Base-by-base conservation (phyloP, 2,329 filamentous ascomycete species). In the Drechslerella dactyloides region DNA sequence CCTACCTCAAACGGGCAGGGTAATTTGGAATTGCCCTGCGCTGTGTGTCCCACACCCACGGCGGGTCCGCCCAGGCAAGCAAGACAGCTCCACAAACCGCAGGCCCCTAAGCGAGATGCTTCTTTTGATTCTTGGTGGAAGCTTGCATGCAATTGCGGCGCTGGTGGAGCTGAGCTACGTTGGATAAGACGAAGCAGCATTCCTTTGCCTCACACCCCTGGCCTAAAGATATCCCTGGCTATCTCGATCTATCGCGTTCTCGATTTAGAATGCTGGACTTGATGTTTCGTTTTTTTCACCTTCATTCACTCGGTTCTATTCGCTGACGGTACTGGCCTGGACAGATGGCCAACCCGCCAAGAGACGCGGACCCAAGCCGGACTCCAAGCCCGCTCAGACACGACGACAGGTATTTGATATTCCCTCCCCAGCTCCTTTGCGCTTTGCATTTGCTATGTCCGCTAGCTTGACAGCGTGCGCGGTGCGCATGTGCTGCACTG, bases 301-400 rank as follows among this genome's bases (percentile, higher is more conserved):
- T 69, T 8, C 3, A 62, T 42, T 72, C 56, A 55, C 56, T 48
- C 35, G 11, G 8, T 46, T 54, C 30, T 24, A 54, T 23, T 52
- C 19, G 23, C 48, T 63, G 35, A 30, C 13, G 35, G 21, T 57
- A 21, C 53, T 50, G 50, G 7, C 23, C 19, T 48, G 21, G 8
- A 46, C 42, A 89, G 93, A 96, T 82, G 93, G 91, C 51, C 89
- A 94, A 77, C 84, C 89, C 7, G 87, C 91, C 1, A 99, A 97
- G 81, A 87, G 91, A 75, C 87, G 94, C 80, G 94, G 94, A 0
- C 94, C 94, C 0, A 97, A 97, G 79, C 94, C 94, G 19, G 94
- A 97, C 79, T 96, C 90, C 82, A 97, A 96, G 79, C 94, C 94
- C 17, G 93, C 94, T 50, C 82, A 96, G 77, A 97, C 93, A 19